These are phyloP conservation scores for Candida gigantensis DNA, from an alignment of 1,139 yeast species.

Conservation along the genomic window DNA sequence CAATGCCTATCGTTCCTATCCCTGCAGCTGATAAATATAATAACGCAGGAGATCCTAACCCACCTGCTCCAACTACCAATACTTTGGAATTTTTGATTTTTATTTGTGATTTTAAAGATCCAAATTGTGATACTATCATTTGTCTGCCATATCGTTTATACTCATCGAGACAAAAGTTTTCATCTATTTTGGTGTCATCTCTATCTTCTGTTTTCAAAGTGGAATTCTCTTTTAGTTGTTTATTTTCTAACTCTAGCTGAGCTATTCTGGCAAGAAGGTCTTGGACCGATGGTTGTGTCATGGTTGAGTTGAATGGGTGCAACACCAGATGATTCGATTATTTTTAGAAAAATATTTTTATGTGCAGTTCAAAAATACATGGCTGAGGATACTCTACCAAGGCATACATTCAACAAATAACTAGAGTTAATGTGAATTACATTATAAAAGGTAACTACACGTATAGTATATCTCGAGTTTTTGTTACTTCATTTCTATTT, in stretches of 20 bases:
- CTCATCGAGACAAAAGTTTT: constrained; percentile 56
- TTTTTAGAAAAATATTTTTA: too few species aligned
- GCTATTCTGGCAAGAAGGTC: constrained; percentile 23
- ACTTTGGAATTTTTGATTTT: constrained; percentile 57
- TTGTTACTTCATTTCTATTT: too few species aligned
- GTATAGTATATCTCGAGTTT: too few species aligned
- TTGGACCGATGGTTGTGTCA: constrained; percentile 15
- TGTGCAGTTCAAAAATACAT: too few species aligned
- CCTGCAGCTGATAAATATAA: constrained; percentile 89
- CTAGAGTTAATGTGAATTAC: too few species aligned
- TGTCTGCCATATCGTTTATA: constrained; percentile 89
- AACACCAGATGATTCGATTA: too few species aligned
- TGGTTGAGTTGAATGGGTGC: constrained; percentile 1
- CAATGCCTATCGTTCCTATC: constrained; percentile 79
- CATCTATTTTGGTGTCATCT: constrained; percentile 11
- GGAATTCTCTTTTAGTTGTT: background rate
- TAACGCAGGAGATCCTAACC: constrained; percentile 91
- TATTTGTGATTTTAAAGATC: constrained; percentile 56
- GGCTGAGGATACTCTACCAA: too few species aligned
- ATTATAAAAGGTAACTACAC: too few species aligned
- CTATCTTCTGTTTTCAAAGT: background rate
- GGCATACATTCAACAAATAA: too few species aligned
- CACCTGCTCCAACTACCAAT: constrained; percentile 93
- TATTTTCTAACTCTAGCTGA: constrained; percentile 28
- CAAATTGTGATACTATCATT: constrained; percentile 84